Conservation (phyloP, 2,329 filamentous ascomycete genomes). For the Allantophomopsis cytisporea region DNA sequence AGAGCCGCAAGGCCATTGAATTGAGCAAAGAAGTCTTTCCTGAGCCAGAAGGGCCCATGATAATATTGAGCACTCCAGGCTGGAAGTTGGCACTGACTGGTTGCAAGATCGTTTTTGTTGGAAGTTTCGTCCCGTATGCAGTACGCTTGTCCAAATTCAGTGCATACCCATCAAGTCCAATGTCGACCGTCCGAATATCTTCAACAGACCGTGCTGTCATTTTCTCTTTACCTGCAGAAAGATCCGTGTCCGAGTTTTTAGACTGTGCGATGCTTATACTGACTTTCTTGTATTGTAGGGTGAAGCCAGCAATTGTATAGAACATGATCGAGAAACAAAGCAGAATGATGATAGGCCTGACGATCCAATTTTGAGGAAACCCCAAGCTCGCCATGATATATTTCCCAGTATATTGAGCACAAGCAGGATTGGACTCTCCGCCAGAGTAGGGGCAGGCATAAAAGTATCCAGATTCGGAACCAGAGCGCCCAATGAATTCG, state of each 20-base stretch:
- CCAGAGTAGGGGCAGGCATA: constrained; percentile 58
- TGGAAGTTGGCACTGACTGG: constrained; percentile 54
- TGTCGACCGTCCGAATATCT: constrained; percentile 45
- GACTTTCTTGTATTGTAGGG: constrained; percentile 49
- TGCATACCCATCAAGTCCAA: constrained; percentile 50
- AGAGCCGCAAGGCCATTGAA: constrained; percentile 54
- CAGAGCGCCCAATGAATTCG: constrained; percentile 39
- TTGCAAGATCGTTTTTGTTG: constrained; percentile 47
- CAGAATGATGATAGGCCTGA: constrained; percentile 49
- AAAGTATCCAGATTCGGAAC: constrained; percentile 33
- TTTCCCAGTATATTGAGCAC: constrained; percentile 52
- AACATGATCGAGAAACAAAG: constrained; percentile 51
- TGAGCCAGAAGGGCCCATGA: constrained; percentile 69
- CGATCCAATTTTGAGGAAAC: constrained; percentile 54
- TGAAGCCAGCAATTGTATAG: constrained; percentile 41
- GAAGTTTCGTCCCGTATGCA: constrained; percentile 33
- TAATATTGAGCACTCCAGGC: constrained; percentile 57
- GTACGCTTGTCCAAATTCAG: constrained; percentile 50
- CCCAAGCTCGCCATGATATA: constrained; percentile 59
- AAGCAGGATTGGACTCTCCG: constrained; percentile 48
- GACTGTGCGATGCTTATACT: constrained; percentile 59
- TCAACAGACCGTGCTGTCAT: constrained; percentile 38
- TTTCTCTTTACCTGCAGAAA: constrained; percentile 59
- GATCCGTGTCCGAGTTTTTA: constrained; percentile 40
- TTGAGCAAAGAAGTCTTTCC: constrained; percentile 68